Evolutionary conservation across 495 filamentous ascomycete genomes (phyloP), one percentile per base, ranked within the genome.

Genomic region (Xylaria intraflava): DNA sequence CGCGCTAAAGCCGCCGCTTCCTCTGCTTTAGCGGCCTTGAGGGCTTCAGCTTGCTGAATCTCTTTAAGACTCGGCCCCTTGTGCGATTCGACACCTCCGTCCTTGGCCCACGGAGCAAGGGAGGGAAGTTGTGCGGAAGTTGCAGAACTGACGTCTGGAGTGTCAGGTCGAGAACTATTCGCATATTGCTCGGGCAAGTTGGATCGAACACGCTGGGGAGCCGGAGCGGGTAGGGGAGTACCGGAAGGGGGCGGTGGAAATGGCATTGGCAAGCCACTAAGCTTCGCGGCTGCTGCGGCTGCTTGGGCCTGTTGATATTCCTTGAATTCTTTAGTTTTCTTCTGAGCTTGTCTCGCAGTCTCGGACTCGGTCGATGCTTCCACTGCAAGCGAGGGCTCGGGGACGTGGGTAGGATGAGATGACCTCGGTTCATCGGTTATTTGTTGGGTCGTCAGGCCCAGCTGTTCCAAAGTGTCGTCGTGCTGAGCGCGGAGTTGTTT

Each of bases 41-140:
- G 85, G 31, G 93, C 92, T 68, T 98, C 93, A 22, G 88, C 82
- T 69, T 95, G 93, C 64, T 98, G 93, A 35, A 98, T 98, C 62
- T 98, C 91, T 71, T 89, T 96, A 50, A 98, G 77, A 50, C 91
- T 96, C 2, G 92, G 93, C 0, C 88, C 90, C 72, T 89, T 96
- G 26, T 87, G 82, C 17, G 82, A 68, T 62, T 90, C 90, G 11
- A 61, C 57, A 19, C 80, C 74, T 10, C 78, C 73, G 55, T 96
- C 89, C 66, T 90, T 91, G 5, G 93, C 93, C 93, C 93, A 98
- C 1, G 93, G 93, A 1, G 93, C 93, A 43, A 96, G 75, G 2
- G 89, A 85, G 3, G 88, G 76, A 8, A 73, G 69, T 22, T 73
- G 72, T 11, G 72, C 58, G 6, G 69, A 55, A 1, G 66, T 66